Base-by-base conservation (phyloP, 176 grass and related monocot genomes). In the Bothriochloa decipiens region DNA sequence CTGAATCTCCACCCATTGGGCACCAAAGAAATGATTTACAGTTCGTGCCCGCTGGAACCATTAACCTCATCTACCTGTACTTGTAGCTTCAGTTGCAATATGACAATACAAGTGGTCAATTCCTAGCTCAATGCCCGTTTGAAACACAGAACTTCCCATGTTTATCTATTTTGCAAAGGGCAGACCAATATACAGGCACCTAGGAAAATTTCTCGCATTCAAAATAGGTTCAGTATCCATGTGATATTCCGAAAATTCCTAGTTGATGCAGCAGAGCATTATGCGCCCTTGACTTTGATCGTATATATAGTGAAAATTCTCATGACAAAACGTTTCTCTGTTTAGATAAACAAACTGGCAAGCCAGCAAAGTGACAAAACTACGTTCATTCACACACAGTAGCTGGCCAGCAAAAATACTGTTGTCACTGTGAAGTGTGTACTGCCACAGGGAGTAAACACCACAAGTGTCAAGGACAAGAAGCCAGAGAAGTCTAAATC, bases 1-100 rank as follows among this genome's bases (percentile, higher is more conserved):
- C 17, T 79, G 53, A 58, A 69, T 36, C 74, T 41, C 47, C 75
- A 74, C 47, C 47, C 26, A 60, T 62, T 90, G 58, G 58, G 49
- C 79, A 65, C 2, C 47, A 67, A 66, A 28, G 57, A 63, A 41
- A 42, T 27, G 55, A 45, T 27, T 15, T 11, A 11, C 10, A 42
- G 55, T 22, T n/a, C 40, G 27, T 35, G 41, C 41, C 16, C n/a
- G 8, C 60, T 43, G 16, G n/a, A 79, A 78, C 60, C 40, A 52
- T 32, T 7, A 13, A 50, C 1, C 10, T 45, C 42, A 35, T 49
- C 25, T 49, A 47, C 7, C 26, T 72, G 32, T 71, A 58, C 58
- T 29, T 78, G 47, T 50, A 58, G 18, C 8, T 41, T 81, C 20
- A 20, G 11, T 55, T 70, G 46, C 79, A 33, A 29, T 40, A 27